A percentile compares a stretch with the other conserved stretches of the same genome.
These are phyloP conservation scores for Arthrobotrys megalospora DNA, from an alignment of 2,329 filamentous ascomycete species.

Conservation along the genomic window DNA sequence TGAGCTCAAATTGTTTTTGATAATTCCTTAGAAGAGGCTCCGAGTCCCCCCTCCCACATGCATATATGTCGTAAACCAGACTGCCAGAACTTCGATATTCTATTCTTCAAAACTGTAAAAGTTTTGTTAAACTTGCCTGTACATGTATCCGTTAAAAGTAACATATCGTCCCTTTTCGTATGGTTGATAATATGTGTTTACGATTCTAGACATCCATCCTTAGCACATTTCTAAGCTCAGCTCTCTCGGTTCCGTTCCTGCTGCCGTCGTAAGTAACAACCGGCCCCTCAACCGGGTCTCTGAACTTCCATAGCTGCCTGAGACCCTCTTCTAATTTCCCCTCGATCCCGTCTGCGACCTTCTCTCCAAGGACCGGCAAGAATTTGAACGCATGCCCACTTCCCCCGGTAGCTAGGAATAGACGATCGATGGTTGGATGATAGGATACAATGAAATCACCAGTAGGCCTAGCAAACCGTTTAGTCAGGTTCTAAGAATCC, in stretches of 20 bases:
- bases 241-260: conserved; percentile 66
- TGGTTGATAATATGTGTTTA: neutral
- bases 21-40: too few species aligned
- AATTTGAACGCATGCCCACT: conserved; percentile 80
- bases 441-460: conserved; percentile 81
- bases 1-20: too few species aligned
- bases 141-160: too few species aligned
- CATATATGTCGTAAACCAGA: too few species aligned
- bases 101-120: too few species aligned
- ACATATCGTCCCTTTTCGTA: too few species aligned
- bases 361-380: conserved; percentile 76
- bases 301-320: conserved; percentile 75
- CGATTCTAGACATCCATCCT: conserved; percentile 67
- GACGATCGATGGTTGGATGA: conserved; percentile 74
- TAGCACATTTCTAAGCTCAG: conserved; percentile 67
- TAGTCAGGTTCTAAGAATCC: neutral
- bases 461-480: conserved; percentile 67
- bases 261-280: conserved; percentile 67
- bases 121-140: too few species aligned
- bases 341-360: conserved; percentile 74
- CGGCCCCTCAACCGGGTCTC: conserved; percentile 65
- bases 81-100: too few species aligned
- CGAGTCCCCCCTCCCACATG: too few species aligned
- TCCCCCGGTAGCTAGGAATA: conserved; percentile 76
- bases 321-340: conserved; percentile 70